These are phyloP conservation scores for Melaleuca quinquenervia DNA, from an alignment of 345 rosid species.

Conservation along the genomic window DNA sequence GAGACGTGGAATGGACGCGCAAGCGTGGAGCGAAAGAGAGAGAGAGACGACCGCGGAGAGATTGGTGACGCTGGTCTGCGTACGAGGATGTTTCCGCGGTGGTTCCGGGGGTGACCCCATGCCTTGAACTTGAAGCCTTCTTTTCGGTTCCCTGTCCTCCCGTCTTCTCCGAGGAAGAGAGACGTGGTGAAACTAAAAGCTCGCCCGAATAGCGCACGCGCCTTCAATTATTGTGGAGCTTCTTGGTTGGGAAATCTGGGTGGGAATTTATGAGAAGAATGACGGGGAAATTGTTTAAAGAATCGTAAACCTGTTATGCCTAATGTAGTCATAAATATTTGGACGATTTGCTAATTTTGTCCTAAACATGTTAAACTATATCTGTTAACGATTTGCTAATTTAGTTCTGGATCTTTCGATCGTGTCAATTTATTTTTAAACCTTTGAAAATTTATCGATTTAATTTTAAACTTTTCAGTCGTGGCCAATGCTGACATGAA, in stretches of 20 bases:
- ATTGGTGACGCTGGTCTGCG: not conserved
- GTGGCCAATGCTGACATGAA: not conserved
- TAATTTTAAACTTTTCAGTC: not conserved
- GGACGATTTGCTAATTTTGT: not conserved
- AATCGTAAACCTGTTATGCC: too few relatives aligned
- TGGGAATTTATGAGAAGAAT: not conserved
- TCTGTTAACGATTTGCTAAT: not conserved
- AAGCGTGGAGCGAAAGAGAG: not conserved
- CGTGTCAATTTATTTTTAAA: not conserved
- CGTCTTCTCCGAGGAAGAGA: not conserved
- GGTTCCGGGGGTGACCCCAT: not conserved
- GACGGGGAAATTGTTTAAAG: not conserved
- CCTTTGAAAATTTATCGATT: not conserved
- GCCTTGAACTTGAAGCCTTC: not conserved
- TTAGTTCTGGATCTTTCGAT: too few relatives aligned
- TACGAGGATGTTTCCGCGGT: not conserved
- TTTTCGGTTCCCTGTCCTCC: not conserved
- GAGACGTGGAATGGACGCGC: not conserved
- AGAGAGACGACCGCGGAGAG: not conserved
- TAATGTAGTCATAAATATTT: too few relatives aligned
- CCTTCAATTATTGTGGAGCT: not conserved
- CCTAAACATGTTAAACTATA: not conserved
- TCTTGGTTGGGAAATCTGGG: not conserved
- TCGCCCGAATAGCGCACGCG: not conserved
- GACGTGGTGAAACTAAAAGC: not conserved